Evolutionary conservation across 495 filamentous ascomycete species (phyloP).

Genomic region (Margaritispora aquatica): DNA sequence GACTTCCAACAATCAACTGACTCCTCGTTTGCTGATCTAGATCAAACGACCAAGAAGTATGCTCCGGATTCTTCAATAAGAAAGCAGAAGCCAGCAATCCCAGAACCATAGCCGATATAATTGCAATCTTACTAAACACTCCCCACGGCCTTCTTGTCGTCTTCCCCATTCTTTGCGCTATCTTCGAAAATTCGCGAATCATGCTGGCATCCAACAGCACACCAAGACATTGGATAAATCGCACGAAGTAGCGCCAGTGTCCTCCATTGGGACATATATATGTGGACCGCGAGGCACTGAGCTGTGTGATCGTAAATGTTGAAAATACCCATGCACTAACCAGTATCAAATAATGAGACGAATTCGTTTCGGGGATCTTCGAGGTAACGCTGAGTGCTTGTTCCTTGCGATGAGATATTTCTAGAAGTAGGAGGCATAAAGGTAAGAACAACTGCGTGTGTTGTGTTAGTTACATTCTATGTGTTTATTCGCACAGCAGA

Average conservation of each 20-base stretch:
- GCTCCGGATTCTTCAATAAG: slow-evolving; percentile 2
- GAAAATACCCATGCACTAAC: background rate
- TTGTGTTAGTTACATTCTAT: no score
- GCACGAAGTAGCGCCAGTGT: background rate
- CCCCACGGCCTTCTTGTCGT: background rate
- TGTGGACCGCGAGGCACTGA: background rate
- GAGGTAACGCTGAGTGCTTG: background rate
- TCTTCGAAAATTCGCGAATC: slow-evolving; percentile 1
- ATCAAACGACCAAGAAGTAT: background rate
- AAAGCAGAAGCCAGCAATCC: background rate
- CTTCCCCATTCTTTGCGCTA: background rate
- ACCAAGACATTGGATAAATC: slow-evolving; percentile 7
- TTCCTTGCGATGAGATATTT: background rate
- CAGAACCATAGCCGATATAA: background rate
- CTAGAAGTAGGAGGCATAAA: slow-evolving; percentile 3
- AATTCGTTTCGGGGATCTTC: background rate
- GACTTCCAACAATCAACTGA: background rate
- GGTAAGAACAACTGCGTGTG: slow-evolving; percentile 8
- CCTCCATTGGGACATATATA: slow-evolving; percentile 7
- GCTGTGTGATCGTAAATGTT: background rate
- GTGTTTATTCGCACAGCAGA: no score
- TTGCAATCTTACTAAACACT: background rate
- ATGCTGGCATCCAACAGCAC: slow-evolving; percentile 9
- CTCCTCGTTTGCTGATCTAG: background rate
- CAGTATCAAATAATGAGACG: background rate